Evolutionary conservation across 1,284 basidiomycete genomes (phyloP), one percentile per base, ranked within the genome.

Genomic region (Amylostereum areolatum): DNA sequence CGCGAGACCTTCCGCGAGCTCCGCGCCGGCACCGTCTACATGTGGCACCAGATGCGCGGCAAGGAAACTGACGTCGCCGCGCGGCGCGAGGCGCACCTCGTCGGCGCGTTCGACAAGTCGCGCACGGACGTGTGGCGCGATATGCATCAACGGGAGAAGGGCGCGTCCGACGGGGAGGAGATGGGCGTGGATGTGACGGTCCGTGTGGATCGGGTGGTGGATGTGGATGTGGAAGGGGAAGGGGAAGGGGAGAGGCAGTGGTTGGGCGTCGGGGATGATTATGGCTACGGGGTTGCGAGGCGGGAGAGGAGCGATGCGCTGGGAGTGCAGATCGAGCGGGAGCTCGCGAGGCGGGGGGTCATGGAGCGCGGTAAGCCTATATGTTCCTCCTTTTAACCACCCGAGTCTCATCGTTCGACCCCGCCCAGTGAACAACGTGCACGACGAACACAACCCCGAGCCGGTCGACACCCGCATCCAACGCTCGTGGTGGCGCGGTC

Each of bases 1-100:
- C 73, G 79, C 12, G 84, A 87, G 60, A 83, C 83, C 0, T 74
- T 78, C 42, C 69, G 73, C 24, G 83, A 87, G 62, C 67, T 85
- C 12, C 72, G 73, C 70, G 55, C 61, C 3, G 83, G 82, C 1
- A 73, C 66, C 33, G 59, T 78, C 10, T 85, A 85, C 60, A 69
- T 85, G 62, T 63, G 67, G 50, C 71, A 73, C 54, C 73, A 73
- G 49, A 64, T 72, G 55, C 67, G 74, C 10, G 79, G 80, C 67
- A 60, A 70, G 68, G 52, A 74, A 63, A 55, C 67, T 1, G 82
- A 86, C 55, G 62, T 66, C 4, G 64, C 63, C 25, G 78, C 76
- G 3, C 66, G 74, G 45, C 70, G 81, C 41, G 60, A 69, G 27
- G 73, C 71, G 0, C 69, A 75, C 51, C 74, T 77, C 47, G 73